Base-by-base conservation (phyloP, 164 flowering plant species). In the Kingdonia uniflora region DNA sequence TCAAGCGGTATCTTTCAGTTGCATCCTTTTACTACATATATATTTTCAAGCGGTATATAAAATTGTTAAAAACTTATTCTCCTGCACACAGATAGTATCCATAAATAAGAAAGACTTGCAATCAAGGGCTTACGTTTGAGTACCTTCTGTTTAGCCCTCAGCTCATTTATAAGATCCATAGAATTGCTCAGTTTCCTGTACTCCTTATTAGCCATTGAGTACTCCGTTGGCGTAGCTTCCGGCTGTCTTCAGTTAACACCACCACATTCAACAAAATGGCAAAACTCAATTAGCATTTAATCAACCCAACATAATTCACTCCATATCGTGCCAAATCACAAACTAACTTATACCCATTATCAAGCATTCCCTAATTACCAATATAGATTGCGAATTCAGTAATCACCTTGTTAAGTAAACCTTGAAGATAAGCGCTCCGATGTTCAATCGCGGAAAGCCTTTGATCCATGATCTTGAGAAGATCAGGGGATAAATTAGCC, bases 191-290 rank as follows among this genome's bases (percentile, higher is more conserved):
- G 80, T 56, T 70, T 85, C 59, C 75, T 68, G 25, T 88, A 80
- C 79, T 92, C 98, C 72, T 92, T 92, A 58, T 88, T 86, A 26
- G 91, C 95, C 62, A 58, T 80, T 8, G 87, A 71, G 65, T 72
- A 92, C 60, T 92, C 96, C 1, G 68, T 57, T 6, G 84, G 86
- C 41, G 81, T 70, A 64, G 76, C 77, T 60, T 82, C 94, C 14
- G 95, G 91, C 99, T 88, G 85, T 76, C 94, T 85, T 91, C 71
- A 79, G 46, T 24, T 57, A 65, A 75, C 40, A 69, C 42, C 64
- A 51, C 50, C 62, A 2, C 19, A 22, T 40, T 53, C 53, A 16
- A 46, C 55, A 14, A 3, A 61, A 49, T 51, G 11, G 15, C 25
- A 41, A 54, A 10, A 49, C 49, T 40, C 25, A 48, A 40, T 61